phyloP scores from a whole-genome alignment of 2,329 filamentous ascomycete genomes.

The Aschersonia sp. region DNA sequence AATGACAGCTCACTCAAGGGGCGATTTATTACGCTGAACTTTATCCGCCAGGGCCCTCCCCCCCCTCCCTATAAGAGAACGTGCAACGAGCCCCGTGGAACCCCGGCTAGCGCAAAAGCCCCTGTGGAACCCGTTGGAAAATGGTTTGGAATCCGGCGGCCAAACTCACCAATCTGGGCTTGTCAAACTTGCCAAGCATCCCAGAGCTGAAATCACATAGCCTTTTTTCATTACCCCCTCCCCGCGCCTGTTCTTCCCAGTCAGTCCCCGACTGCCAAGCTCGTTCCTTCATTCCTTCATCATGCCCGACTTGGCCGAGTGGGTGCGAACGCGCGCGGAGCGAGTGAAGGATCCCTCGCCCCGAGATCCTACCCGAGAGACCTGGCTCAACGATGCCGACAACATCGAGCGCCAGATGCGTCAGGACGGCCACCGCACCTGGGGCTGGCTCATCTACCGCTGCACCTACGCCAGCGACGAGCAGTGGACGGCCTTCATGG shows the following conservation, averaged over 20 bases:
- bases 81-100: not conserved
- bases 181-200: not conserved
- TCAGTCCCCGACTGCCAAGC: not conserved
- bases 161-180: not conserved
- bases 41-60: not conserved
- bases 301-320: not conserved
- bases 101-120: not conserved
- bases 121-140: not conserved
- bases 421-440: not conserved
- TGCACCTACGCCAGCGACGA: constrained; percentile 1
- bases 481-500: not conserved
- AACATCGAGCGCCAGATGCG: constrained; percentile 1
- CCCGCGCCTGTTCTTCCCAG: not conserved
- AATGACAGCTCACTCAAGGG: not conserved
- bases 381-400: not conserved
- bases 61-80: not conserved
- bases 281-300: not conserved
- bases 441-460: constrained; percentile 1
- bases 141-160: not conserved
- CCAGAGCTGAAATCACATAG: not conserved
- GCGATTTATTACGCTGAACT: not conserved
- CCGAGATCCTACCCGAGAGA: not conserved
- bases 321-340: not conserved
- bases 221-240: not conserved
- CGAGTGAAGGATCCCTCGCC: not conserved